A percentile compares a stretch with the other conserved stretches of the same genome.
These are phyloP conservation scores for Panellus pusillus DNA, from an alignment of 768 basidiomycete species.

Conservation along the genomic window DNA sequence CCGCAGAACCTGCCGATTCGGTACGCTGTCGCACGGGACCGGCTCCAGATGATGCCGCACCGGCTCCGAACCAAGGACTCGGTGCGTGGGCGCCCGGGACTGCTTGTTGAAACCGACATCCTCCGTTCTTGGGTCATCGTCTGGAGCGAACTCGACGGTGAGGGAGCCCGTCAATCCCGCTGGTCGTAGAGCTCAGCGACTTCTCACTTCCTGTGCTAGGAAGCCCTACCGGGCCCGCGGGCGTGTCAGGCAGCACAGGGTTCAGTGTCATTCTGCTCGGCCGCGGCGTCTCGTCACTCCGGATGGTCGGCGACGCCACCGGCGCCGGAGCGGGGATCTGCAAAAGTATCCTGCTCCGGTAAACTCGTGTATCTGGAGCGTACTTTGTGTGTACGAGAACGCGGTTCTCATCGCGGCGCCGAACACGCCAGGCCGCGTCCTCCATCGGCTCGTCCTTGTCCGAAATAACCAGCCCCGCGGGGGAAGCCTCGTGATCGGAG, in stretches of 20 bases:
- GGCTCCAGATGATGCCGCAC: constrained; percentile 24
- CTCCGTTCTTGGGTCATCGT: constrained; percentile 9
- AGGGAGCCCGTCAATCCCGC: constrained; percentile 22
- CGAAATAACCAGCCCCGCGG: constrained; percentile 57
- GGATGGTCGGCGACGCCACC: constrained; percentile 21
- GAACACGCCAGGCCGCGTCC: constrained; percentile 59
- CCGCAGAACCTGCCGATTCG: constrained; percentile 14
- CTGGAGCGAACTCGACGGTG: constrained; percentile 13
- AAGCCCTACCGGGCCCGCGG: constrained; percentile 4
- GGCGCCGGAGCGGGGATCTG: constrained; percentile 26
- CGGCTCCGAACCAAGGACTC: constrained; percentile 26
- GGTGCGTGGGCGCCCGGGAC: neutral
- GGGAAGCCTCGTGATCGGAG: constrained; percentile 70
- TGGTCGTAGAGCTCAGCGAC: constrained; percentile 20
- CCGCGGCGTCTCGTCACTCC: constrained; percentile 33
- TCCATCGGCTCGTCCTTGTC: constrained; percentile 50
- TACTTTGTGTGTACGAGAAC: constrained; percentile 58
- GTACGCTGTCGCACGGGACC: constrained; percentile 12
- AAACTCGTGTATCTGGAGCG: constrained; percentile 48
- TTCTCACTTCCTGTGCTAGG: constrained; percentile 14
- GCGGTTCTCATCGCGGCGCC: constrained; percentile 58
- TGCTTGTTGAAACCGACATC: constrained; percentile 1
- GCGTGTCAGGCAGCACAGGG: constrained; percentile 22
- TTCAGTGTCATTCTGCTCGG: constrained; percentile 39
- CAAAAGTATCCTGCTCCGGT: constrained; percentile 53